phyloP scores from a whole-genome alignment of 331 rosid species.

The Phaseolus coccineus region DNA sequence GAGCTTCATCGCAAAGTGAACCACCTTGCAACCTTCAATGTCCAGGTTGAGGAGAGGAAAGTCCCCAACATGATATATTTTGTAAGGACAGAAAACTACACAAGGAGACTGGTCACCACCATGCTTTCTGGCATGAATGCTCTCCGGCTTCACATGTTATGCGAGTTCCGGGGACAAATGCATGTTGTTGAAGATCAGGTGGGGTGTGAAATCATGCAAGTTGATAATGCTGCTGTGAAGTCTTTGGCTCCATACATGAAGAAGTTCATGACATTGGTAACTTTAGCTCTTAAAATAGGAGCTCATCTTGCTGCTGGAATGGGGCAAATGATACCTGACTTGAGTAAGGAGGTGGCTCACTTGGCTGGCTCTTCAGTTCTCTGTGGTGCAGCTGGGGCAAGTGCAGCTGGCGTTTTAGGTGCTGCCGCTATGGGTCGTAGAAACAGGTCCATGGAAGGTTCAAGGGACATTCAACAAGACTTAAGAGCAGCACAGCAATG shows the following conservation, averaged over 20 bases:
- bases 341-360: conserved; percentile 89
- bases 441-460: conserved; percentile 57
- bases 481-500: conserved; percentile 85
- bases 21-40: conserved; percentile 80
- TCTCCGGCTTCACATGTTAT: conserved; percentile 88
- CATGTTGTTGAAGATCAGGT: conserved; percentile 94
- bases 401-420: conserved; percentile 68
- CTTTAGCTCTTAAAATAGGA: conserved; percentile 91
- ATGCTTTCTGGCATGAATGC: conserved; percentile 88
- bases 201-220: conserved; percentile 93
- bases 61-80: conserved; percentile 93
- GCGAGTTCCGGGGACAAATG: conserved; percentile 87
- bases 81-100: conserved; percentile 84
- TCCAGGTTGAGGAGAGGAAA: conserved; percentile 91
- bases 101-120: conserved; percentile 79
- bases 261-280: conserved; percentile 84
- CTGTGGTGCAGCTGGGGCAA: conserved; percentile 68
- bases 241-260: conserved; percentile 88
- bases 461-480: conserved; percentile 79
- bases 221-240: conserved; percentile 79
- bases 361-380: conserved; percentile 76
- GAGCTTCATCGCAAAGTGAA: conserved; percentile 90
- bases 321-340: conserved; percentile 97
- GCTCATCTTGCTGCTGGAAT: conserved; percentile 94
- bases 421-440: conserved; percentile 69